Evolutionary conservation across 495 filamentous ascomycete genomes (phyloP), one percentile per base, ranked within the genome.

Genomic region (Platismatia glauca): DNA sequence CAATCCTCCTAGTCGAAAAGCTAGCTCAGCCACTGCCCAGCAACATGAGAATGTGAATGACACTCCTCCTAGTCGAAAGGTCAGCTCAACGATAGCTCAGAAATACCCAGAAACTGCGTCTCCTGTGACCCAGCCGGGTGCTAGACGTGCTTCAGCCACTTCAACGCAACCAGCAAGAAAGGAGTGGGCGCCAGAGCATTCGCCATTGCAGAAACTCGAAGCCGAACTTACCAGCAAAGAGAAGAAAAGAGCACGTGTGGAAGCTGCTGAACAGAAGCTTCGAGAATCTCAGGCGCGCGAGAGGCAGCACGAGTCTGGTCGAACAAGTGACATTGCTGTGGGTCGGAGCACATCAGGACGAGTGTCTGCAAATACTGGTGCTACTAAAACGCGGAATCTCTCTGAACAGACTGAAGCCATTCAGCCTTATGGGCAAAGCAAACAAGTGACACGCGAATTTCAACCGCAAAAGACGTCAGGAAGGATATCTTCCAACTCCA

Each of bases 171-270:
- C 69, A 41, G 50, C 35, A 13, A 64, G 61, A 68, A 67, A 66
- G 67, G 77, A 78, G 48, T 89, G 84, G 75, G 88, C 90, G 59
- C 80, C 84, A 29, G 87, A 91, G 69, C 84, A 89, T 57, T 96
- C 92, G 56, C 94, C 94, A 38, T 76, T 98, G 29, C 94, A 97
- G 72, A 91, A 86, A 72, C 83, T 98, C 59, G 94, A 97, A 75
- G 83, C 87, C 44, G 91, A 90, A 58, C 78, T 97, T 71, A 91
- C 96, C 67, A 95, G 86, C 71, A 96, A 95, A 72, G 90, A 95
- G 68, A 91, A 95, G 69, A 95, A 90, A 70, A 81, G 89, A 62
- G 88, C 89, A 4, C 82, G 88, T 55, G 82, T 88, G n/a, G 80
- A 90, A 73, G 86, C 91, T 70, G 87, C 89, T 3, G 91, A 96